A percentile compares a stretch with the other conserved stretches of the same genome.
These are phyloP conservation scores for Pseudophaeomoniella oleicola DNA, from an alignment of 2,329 filamentous ascomycete species.

Conservation along the genomic window DNA sequence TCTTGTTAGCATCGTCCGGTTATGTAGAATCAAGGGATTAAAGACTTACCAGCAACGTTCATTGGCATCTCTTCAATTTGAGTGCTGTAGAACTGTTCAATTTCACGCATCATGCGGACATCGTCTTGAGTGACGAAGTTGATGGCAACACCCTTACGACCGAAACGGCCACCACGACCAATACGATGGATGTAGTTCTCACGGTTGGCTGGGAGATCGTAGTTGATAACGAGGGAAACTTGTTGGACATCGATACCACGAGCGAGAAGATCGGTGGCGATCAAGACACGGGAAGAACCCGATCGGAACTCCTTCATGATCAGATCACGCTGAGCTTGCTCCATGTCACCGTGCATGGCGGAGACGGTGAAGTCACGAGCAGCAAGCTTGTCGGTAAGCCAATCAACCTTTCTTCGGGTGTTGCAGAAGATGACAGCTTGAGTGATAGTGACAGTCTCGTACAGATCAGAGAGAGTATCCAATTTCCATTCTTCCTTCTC, in stretches of 20 bases:
- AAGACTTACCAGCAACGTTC: conserved; percentile 53
- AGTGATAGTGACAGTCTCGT: conserved; percentile 98
- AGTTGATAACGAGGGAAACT: conserved; percentile 99
- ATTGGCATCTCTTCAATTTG: conserved; percentile 99
- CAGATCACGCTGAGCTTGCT: conserved; percentile 90
- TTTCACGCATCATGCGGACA: conserved; percentile 99
- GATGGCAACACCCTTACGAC: conserved; percentile 99
- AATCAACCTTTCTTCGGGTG: conserved; percentile 99
- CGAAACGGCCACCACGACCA: conserved; percentile 98
- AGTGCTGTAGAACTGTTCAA: conserved; percentile 99
- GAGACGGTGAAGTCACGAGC: conserved; percentile 98
- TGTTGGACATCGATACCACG: conserved; percentile 99
- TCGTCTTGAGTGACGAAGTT: conserved; percentile 99
- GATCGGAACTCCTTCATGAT: conserved; percentile 99
- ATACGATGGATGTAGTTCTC: conserved; percentile 99
- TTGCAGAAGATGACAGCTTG: conserved; percentile 99
- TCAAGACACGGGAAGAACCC: conserved; percentile 94
- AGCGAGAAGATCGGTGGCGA: conserved; percentile 92
- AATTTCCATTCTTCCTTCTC: conserved; percentile 99
- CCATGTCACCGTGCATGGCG: conserved; percentile 99
- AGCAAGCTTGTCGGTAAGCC: conserved; percentile 98
- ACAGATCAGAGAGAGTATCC: conserved; percentile 94
- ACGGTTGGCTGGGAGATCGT: conserved; percentile 94
- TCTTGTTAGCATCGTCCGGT: too few species aligned
- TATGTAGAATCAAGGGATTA: conserved; percentile 1